Evolutionary conservation across 768 basidiomycete genomes (phyloP).

Genomic region (Daedaleopsis sinensis): DNA sequence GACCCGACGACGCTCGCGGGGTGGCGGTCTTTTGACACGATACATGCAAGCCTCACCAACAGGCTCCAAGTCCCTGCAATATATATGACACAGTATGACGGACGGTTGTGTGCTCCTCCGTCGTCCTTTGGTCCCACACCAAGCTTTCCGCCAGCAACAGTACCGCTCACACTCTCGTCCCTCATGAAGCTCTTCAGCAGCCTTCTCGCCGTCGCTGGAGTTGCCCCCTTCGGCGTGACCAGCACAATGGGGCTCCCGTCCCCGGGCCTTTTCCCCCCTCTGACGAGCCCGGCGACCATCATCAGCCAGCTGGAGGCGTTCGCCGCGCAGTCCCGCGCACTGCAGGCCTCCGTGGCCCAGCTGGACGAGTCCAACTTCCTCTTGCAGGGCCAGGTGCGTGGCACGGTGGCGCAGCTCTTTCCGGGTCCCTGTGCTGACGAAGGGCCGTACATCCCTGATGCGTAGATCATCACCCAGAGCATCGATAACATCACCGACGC

Average conservation of each 20-base stretch:
- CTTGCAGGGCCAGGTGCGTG: not conserved
- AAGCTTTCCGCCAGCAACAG: not conserved
- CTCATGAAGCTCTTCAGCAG: not conserved
- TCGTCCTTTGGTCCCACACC: not conserved
- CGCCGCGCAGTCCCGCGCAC: not conserved
- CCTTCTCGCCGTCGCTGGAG: not conserved
- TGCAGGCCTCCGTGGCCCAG: not conserved
- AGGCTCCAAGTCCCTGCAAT: too few species aligned
- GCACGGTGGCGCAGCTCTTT: not conserved
- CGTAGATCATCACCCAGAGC: not conserved
- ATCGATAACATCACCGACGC: not conserved
- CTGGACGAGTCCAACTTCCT: not conserved
- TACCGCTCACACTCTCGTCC: not conserved
- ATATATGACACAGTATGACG: too few species aligned
- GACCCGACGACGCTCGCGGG: slow-evolving; percentile 67
- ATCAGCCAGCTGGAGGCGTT: not conserved
- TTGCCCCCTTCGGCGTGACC: not conserved
- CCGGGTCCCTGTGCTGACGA: not conserved
- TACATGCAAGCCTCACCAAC: too few species aligned
- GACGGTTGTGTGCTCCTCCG: too few species aligned
- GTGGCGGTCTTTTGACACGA: too few species aligned
- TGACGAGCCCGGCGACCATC: not conserved
- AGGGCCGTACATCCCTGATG: not conserved
- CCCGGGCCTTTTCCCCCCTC: too few species aligned
- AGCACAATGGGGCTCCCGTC: not conserved